These are phyloP conservation scores for Silene uniflora DNA, from an alignment of 148 eudicot genomes.

Conservation along the genomic window DNA sequence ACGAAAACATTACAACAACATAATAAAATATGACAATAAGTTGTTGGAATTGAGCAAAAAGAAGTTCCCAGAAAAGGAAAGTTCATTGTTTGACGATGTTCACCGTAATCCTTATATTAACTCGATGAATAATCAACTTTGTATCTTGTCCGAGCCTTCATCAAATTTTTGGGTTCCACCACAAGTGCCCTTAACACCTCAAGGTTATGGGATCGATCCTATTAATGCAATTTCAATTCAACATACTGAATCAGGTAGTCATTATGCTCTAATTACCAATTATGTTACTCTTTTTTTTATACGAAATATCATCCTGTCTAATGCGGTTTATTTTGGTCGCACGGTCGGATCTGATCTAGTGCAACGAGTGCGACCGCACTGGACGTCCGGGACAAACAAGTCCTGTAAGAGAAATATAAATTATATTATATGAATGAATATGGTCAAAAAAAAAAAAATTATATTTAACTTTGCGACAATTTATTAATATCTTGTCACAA, in stretches of 20 bases:
- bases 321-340: too few relatives aligned
- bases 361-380: too few relatives aligned
- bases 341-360: too few relatives aligned
- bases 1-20: not conserved
- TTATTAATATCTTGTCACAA: too few relatives aligned
- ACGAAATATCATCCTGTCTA: too few relatives aligned
- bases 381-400: too few relatives aligned
- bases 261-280: too few relatives aligned
- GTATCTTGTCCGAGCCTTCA: not conserved
- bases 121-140: not conserved
- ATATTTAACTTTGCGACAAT: too few relatives aligned
- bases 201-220: not conserved
- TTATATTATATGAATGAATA: too few relatives aligned
- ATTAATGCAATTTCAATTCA: not conserved
- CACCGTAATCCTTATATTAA: not conserved
- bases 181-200: not conserved
- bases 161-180: not conserved
- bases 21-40: not conserved
- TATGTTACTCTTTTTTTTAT: too few relatives aligned
- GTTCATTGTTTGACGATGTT: slow-evolving; percentile 1
- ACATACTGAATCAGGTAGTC: not conserved
- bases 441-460: too few relatives aligned
- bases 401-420: too few relatives aligned
- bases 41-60: not conserved
- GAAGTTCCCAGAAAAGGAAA: not conserved